These are phyloP conservation scores for Olyra latifolia DNA, from an alignment of 176 grass and related monocot genomes.

Conservation along the genomic window DNA sequence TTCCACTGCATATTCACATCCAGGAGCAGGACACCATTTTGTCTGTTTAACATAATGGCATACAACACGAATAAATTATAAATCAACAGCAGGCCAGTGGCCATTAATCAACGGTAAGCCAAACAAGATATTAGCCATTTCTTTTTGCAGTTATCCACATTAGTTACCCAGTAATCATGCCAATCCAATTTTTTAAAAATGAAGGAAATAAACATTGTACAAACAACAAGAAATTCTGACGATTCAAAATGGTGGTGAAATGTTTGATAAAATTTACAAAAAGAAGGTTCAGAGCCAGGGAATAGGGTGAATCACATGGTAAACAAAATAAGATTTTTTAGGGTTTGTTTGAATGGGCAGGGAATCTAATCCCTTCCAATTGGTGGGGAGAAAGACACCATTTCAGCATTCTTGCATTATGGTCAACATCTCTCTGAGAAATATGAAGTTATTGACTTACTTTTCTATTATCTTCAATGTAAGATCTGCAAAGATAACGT, in stretches of 20 bases:
- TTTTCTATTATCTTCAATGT: conserved; percentile 99
- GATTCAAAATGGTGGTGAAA: conserved; percentile 12
- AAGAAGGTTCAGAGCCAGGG: neutral
- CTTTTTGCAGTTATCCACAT: neutral
- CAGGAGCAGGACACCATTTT: conserved; percentile 99
- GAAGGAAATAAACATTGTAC: neutral
- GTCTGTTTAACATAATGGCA: conserved; percentile 54
- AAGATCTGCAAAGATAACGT: conserved; percentile 93
- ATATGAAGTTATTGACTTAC: conserved; percentile 33
- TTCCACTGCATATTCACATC: conserved; percentile 95
- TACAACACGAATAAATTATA: neutral
- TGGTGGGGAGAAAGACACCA: neutral
- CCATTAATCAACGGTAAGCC: neutral
- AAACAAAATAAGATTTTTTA: neutral
- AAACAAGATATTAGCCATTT: neutral
- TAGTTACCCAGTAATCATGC: neutral
- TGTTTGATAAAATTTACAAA: neutral
- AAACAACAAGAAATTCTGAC: neutral
- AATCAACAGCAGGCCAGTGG: conserved; percentile 21
- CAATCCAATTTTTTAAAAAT: neutral
- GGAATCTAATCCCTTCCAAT: neutral
- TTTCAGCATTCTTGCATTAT: conserved; percentile 11
- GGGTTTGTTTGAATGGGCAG: neutral
- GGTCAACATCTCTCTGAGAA: neutral
- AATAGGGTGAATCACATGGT: neutral